Base-by-base conservation (phyloP, 2,329 filamentous ascomycete species). In the Cercospora canescens region DNA sequence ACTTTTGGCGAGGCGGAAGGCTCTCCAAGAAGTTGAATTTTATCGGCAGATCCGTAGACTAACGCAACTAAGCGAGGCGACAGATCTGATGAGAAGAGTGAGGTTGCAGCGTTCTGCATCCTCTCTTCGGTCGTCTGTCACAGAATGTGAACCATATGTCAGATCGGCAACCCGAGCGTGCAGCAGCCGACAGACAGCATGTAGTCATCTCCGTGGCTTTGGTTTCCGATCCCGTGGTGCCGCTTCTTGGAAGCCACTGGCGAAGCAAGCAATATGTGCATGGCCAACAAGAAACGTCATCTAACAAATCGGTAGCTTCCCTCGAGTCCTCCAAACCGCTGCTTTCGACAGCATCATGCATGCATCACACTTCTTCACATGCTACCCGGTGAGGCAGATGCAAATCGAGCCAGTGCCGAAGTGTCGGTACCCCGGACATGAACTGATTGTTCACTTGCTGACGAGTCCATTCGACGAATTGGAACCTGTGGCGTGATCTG, bases 401-500 rank as follows among this genome's bases (percentile, higher is more conserved):
- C 52, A 56, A 24, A 24, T 34, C 18, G 52, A 56, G 16, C 64
- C 59, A 54, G 41, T 50, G 37, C 52, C 60, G 28, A 37, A 56
- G 64, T 34, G 26, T 48, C 37, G 56, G 41, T 56, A 39, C 28
- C n/a, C 16, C 50, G 48, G 24, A 28, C 45, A 26, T 45, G 26
- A 28, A 21, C 41, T 50, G 24, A 35, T 48, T 34, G 34, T 34
- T 24, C 26, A 37, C n/a, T 34, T 12, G 26, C 14, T 54, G 45
- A 41, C 54, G 30, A 54, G 32, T 16, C 6, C 26, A 34, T 26
- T 58, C 18, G 21, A 58, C 54, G 37, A 58, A 50, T 57, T 41
- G 60, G 60, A 62, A 34, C 26, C 18, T 14, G 50, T 62, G 60
- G 60, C 60, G 35, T 24, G 35, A 62, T 57, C 52, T 57, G 37